Conservation (phyloP, 2,329 filamentous ascomycete species). For the Epichloe uncinata region DNA sequence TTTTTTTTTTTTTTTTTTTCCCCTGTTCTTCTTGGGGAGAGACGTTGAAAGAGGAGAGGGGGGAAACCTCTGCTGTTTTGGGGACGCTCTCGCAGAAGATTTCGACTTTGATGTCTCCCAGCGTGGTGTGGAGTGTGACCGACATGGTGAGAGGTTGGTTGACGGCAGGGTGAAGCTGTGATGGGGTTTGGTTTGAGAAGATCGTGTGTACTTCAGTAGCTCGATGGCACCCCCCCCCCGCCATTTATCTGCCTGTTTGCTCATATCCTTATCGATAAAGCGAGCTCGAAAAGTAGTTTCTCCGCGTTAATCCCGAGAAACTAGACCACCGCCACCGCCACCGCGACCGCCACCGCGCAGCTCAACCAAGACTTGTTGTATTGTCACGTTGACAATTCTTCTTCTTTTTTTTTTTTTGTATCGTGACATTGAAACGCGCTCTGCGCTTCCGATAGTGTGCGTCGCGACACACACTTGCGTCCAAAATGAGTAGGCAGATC, state of each 20-base stretch:
- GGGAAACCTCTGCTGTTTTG: constrained; percentile 65
- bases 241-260: no score
- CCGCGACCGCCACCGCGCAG: no score
- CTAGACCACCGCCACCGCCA: no score
- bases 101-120: constrained; percentile 88
- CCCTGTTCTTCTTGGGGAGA: neutral
- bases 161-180: neutral
- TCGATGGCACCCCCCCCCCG: no score
- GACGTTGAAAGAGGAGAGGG: neutral
- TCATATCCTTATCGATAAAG: no score
- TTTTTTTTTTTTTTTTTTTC: neutral
- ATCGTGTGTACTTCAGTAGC: no score
- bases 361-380: no score
- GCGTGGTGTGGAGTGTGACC: constrained; percentile 69
- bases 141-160: constrained; percentile 33
- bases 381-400: no score
- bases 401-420: no score
- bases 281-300: no score
- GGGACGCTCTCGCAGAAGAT: constrained; percentile 92
- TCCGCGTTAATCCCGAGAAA: no score
- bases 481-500: constrained; percentile 56
- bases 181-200: neutral
- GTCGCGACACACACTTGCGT: neutral
- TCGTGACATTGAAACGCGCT: no score
- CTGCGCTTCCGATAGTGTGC: neutral